Evolutionary conservation across 805 yeast genomes (phyloP), one percentile per base, ranked within the genome.

Genomic region (Nakazawaea ishiwadae): DNA sequence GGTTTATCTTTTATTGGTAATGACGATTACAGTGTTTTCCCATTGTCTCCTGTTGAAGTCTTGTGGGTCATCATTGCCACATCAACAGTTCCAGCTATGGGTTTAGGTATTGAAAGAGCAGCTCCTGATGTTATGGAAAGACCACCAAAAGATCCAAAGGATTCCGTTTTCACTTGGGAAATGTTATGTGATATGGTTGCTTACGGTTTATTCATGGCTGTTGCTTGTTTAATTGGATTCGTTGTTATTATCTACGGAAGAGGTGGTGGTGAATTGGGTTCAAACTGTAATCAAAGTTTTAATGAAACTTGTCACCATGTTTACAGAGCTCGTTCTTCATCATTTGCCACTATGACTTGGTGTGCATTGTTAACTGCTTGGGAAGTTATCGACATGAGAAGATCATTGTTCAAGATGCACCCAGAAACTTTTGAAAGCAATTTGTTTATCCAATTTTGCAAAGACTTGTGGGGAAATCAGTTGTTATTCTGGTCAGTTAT

Each of bases 281-380:
- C 43, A 15, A 62, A 69, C 45, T 86, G 96, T 64, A 86, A 86
- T 59, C 62, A 69, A 21, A 58, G 56, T 21, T 66, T 65, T 39
- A 63, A 63, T 31, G 64, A 54, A 2, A 45, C 63, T 0, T 87
- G 96, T 62, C 52, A 63, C 35, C 60, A 69, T 47, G 95, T 87
- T 10, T 86, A 80, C 62, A 70, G 75, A 51, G 85, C 89, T 4
- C 75, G 96, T 58, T 76, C 95, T 3, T 76, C 84, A 3, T 75
- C 89, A 0, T 87, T 87, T 66, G 83, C 83, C 1, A 76, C 81
- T 1, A 81, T 86, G 81, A 87, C 95, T 0, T 87, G 95, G 95
- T 75, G 90, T 64, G 84, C 91, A 3, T 69, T 87, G 45, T 57
- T 86, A 21, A 66, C 84, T 35, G 93, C 95, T 1, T 85, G 93